Evolutionary conservation across 1,284 basidiomycete species (phyloP), one percentile per base, ranked within the genome.

Genomic region (Schizophyllum amplum): DNA sequence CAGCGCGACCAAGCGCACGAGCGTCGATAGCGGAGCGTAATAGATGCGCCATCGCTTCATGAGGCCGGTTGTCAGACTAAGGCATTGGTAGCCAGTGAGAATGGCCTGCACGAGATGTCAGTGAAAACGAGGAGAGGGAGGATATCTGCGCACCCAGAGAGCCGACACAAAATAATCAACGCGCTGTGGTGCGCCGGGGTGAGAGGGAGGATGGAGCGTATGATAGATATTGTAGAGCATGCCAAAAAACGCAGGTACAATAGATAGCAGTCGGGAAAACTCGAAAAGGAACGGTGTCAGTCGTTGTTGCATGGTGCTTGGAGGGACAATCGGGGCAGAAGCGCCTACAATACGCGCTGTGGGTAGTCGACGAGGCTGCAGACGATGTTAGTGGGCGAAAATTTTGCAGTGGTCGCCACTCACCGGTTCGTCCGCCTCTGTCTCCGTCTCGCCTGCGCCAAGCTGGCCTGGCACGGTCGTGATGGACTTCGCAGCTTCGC

Each of bases 51-150:
- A 94, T 49, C 91, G 82, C 20, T 81, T 82, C 46, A 92, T 75
- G 1, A 94, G 81, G 21, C 92, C 88, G 0, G 89, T 90, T 4
- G 91, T 90, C 6, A 94, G 75, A 47, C 78, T 75, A 51, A 92
- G 80, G 56, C 89, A 92, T 69, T 94, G 91, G 68, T 85, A 85
- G 7, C 87, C 91, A 17, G 92, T 94, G 7, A 92, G 74, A 23
- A 90, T 73, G 2, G 86, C 78, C 87, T 90, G 61, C 21, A 25
- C 1, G 22, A 20, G 25, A 47, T 51, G 49, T 42, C n/a, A 59
- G 27, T 52, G 17, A 50, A 42, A 24, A 47, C 25, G 24, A 57
- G 51, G 25, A 52, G 20, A 20, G 24, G 46, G n/a, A 59, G 22
- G 20, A 20, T 13, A 21, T 4, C 9, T 7, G 72, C 76, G n/a